Percentiles rank a stretch among this genome's conserved stretches.
These are phyloP conservation scores for Aspergillus versicolor DNA, from an alignment of 2,329 filamentous ascomycete species.

Conservation along the genomic window DNA sequence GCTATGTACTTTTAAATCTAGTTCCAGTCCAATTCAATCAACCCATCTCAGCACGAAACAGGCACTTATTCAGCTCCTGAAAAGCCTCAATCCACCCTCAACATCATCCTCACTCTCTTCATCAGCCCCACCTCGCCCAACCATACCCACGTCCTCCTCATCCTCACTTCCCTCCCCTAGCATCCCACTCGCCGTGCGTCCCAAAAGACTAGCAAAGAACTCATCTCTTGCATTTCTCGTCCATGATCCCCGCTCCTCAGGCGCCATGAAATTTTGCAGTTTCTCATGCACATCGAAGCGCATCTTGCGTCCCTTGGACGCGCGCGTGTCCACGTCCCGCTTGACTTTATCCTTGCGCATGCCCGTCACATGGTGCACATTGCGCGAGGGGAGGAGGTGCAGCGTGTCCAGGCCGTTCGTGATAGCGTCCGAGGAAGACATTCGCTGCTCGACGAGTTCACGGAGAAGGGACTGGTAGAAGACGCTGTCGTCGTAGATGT, in stretches of 20 bases:
- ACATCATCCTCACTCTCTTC: conserved; percentile 13
- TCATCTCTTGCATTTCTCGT: conserved; percentile 73
- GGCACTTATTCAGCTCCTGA: conserved; percentile 20
- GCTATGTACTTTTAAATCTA: not conserved
- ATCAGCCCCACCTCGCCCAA: conserved; percentile 27
- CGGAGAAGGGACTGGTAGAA: conserved; percentile 94
- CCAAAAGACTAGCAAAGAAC: conserved; percentile 73
- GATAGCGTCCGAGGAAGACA: conserved; percentile 56
- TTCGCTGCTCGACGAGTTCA: conserved; percentile 87
- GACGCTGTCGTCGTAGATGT: conserved; percentile 91
- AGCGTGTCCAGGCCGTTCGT: conserved; percentile 48
- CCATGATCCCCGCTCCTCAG: conserved; percentile 79
- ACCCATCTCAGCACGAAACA: too few relatives aligned
- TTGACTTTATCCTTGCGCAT: conserved; percentile 64
- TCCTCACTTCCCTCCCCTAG: conserved; percentile 60
- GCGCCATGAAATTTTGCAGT: conserved; percentile 95
- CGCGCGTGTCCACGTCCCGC: conserved; percentile 85
- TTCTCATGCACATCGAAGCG: conserved; percentile 95
- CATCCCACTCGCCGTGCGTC: conserved; percentile 60
- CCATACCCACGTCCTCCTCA: conserved; percentile 54
- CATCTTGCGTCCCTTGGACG: conserved; percentile 92
- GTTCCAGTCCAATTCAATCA: conserved; percentile 1
- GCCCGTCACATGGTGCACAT: conserved; percentile 41
- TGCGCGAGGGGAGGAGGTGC: conserved; percentile 35
- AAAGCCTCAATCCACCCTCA: conserved; percentile 34